Evolutionary conservation across 192 early-diverging fungal species (phyloP), one percentile per base, ranked within the genome.

Genomic region (Chytriomyces sp.): DNA sequence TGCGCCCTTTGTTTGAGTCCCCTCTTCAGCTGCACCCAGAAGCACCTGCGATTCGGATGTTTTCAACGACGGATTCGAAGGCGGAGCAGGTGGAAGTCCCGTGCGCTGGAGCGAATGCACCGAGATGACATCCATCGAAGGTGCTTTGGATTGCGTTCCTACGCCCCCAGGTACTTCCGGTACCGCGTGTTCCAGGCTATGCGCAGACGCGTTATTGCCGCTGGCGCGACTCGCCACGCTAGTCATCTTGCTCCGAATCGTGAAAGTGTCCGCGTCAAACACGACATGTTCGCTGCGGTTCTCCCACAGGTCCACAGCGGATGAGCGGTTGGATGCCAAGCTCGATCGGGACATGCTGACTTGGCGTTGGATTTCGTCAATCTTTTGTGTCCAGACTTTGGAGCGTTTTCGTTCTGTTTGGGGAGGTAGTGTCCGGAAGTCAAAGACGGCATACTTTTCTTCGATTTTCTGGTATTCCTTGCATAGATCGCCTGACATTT

Each of bases 401-500:
- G 68, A 70, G 26, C 52, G 41, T 59, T 70, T 70, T 4, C 68
- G 54, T 12, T 52, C 44, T 8, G n/a, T 52, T 6, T 30, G 26
- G 5, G 49, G 56, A 10, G 37, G 68, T 8, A 37, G n/a, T 2
- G 28, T 70, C 0, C 14, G 41, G 30, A 59, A 39, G 37, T 70
- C 68, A 40, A 70, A 70, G 0, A n/a, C 26, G 12, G 53, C 59
- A 39, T 59, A 70, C 32, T 70, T 12, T 8, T 19, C 39, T 14
- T 70, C 39, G 39, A 70, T 70, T 32, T 70, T 70, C 8, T 59
- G n/a, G 39, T 59, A 59, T 59, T 70, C 56, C 31, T 57, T 59
- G n/a, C 38, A 54, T 7, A 37, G 8, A 41, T 70, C 68, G 36
- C 26, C 28, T 10, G 59, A 61, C 36, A 37, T 30, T 14, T 33